Evolutionary conservation across 2,329 filamentous ascomycete species (phyloP), one percentile per base, ranked within the genome.

Genomic region (Arthroderma uncinatum): DNA sequence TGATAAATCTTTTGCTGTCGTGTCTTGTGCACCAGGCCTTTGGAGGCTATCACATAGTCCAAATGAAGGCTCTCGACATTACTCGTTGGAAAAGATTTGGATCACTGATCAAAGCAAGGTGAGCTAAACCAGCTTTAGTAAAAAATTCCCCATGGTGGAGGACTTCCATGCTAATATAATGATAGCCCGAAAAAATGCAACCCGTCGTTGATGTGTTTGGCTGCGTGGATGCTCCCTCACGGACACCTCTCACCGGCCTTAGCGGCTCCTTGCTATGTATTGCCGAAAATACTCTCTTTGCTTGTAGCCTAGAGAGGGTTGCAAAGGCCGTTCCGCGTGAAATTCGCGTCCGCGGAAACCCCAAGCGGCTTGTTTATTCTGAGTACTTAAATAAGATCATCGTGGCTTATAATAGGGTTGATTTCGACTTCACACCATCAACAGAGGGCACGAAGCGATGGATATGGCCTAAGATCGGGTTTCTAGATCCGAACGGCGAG

Each of bases 201-300:
- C 62, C 62, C 34, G 61, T 56, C n/a, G 61, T 75, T 30, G 66
- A 70, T 54, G 64, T 71, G 19, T 68, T 71, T 36, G 62, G 68
- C 23, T 67, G 72, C 12, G 66, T 74, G 53, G 66, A 72, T 48
- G 34, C 63, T 40, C 60, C 59, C 6, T 25, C 59, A 10, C 55
- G 60, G 30, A 55, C 64, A 12, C 58, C 63, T 48, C 37, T 62
- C 19, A 63, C 64, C 19, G 63, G 62, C 12, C 64, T 76, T 9
- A 67, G 68, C 12, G 73, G 73, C 1, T 73, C 76, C 37, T 64
- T 80, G 8, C 73, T 79, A 44, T 77, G 74, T 39, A 73, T 78
- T 52, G 72, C 74, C 16, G 74, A 76, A 25, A 70, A 72, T 9
- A 70, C 75, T 25, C 69, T 80, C 58, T 67, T 78, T 10, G 73